Base-by-base conservation (phyloP, 2,329 filamentous ascomycete genomes). In the Fusarium mangiferae region DNA sequence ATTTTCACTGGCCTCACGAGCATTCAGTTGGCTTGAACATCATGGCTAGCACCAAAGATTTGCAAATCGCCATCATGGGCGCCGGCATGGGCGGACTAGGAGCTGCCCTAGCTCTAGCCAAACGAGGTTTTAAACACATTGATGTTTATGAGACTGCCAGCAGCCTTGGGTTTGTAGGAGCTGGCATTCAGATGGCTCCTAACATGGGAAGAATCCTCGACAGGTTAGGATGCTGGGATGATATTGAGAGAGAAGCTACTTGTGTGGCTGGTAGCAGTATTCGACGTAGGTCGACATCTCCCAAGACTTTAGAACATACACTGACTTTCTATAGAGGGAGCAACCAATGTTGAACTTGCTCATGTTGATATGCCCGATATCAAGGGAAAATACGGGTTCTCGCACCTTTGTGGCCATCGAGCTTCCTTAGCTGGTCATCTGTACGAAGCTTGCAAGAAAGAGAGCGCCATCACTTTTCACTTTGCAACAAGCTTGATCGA, bases 141-240 rank as follows among this genome's bases (percentile, higher is more conserved):
- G 69, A 80, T 35, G 73, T 81, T 9, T 75, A 79, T 38, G 79
- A 81, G n/a, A 66, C 72, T 7, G 76, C 71, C 14, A 68, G 75
- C 24, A 68, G 62, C 17, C 73, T 81, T 20, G 67, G 72, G 0
- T 79, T 80, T 11, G 93, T 96, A 2, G 94, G 94, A 30, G 94
- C 94, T 3, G 94, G 94, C 10, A 96, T 96, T 74, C 94, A 97
- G 80, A 86, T 96, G 66, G 93, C 94, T 1, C 94, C 94, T 1
- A 97, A 96, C 75, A 93, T 96, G 88, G 91, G 91, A 7, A 89
- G 93, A 5, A 92, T 96, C 14, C 86, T 96, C 18, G 91, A 94
- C 78, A 85, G 87, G 20, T 84, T 95, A 44, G 93, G 91, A 15
- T 92, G 92, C 66, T 96, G 93, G 93, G 83, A 87, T 24, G 85